Evolutionary conservation across 768 basidiomycete species (phyloP), one percentile per base, ranked within the genome.

Genomic region (Rossbeevera mucosa): DNA sequence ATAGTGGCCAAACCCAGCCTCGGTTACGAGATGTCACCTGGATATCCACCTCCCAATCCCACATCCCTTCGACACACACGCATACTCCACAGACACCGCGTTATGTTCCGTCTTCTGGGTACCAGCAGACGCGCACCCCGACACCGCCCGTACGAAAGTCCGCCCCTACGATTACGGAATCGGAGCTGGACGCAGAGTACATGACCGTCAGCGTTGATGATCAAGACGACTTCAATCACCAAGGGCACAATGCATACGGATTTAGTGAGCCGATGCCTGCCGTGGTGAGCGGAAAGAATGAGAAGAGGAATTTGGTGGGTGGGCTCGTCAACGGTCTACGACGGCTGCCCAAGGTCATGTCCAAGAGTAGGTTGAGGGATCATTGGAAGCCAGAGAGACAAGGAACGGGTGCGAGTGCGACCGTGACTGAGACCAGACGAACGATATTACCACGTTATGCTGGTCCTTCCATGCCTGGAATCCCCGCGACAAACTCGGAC

Each of bases 301-400:
- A 68, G 38, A 69, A 59, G 59, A 70, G 47, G 51, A 69, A 61
- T 21, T 59, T 69, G 29, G 58, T 69, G 2, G 67, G 63, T 9
- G 67, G 67, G 12, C 60, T 69, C 51, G 66, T 68, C 41, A 68
- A 26, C 48, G 64, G 68, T 24, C 50, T 69, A 28, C 59, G 69
- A 36, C 57, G 68, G 20, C 55, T 69, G 36, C 67, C 67, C 12
- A 69, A 69, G 41, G 67, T 70, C 48, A 69, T 69, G 61, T 69
- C 67, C 31, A 69, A 61, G 57, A 47, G 53, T 5, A 63, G 67
- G 41, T 26, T 69, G 40, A 61, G 57, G 47, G 67, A 68, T 13
- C 49, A 64, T 41, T 46, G 50, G 28, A 66, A 63, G 36, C 52
- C 56, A 20, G 60, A 56, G 20, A 64, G 63, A 48, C 66, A 59